Percentiles rank a stretch among this genome's conserved stretches.
Evolutionary conservation across 129 eudicot genomes (phyloP).

Genomic region (Erigeron canadensis): DNA sequence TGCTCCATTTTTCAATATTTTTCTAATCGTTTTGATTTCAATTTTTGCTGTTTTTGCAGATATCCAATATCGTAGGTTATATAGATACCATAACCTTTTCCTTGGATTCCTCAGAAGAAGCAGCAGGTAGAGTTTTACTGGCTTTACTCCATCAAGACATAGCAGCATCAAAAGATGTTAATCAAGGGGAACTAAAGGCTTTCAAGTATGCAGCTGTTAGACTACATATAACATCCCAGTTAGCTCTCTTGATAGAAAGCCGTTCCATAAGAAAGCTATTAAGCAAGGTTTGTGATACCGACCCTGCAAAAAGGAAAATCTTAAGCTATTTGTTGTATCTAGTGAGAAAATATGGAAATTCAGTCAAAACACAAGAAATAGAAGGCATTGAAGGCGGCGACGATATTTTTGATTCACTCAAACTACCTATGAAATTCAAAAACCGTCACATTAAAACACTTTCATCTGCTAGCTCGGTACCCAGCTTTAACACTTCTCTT

Average conservation of each 20-base stretch:
- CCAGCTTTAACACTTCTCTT: slow-evolving; percentile 33
- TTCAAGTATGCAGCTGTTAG: slow-evolving; percentile 36
- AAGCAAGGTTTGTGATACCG: slow-evolving; percentile 19
- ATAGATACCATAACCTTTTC: slow-evolving; percentile 22
- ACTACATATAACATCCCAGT: slow-evolving; percentile 41
- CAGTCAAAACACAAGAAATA: slow-evolving; percentile 10
- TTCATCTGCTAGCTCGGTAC: slow-evolving; percentile 26
- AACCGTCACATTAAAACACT: slow-evolving; percentile 14
- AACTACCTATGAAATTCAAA: slow-evolving; percentile 21
- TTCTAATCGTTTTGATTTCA: neutral
- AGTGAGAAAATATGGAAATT: slow-evolving; percentile 33
- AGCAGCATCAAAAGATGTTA: slow-evolving; percentile 23
- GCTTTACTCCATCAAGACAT: slow-evolving; percentile 39
- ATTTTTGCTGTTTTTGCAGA: slow-evolving; percentile 17
- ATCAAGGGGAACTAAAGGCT: slow-evolving; percentile 35
- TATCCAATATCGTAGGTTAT: slow-evolving; percentile 30
- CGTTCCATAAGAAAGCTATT: slow-evolving; percentile 34
- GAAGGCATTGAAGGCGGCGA: neutral
- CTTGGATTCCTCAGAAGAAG: slow-evolving; percentile 34
- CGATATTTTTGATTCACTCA: slow-evolving; percentile 23
- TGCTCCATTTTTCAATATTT: neutral
- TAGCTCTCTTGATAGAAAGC: slow-evolving; percentile 38
- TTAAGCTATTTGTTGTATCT: slow-evolving; percentile 39
- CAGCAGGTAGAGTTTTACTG: slow-evolving; percentile 39
- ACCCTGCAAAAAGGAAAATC: slow-evolving; percentile 36